phyloP scores from a whole-genome alignment of 2,329 filamentous ascomycete genomes.

The Clarireedia monteithiana region DNA sequence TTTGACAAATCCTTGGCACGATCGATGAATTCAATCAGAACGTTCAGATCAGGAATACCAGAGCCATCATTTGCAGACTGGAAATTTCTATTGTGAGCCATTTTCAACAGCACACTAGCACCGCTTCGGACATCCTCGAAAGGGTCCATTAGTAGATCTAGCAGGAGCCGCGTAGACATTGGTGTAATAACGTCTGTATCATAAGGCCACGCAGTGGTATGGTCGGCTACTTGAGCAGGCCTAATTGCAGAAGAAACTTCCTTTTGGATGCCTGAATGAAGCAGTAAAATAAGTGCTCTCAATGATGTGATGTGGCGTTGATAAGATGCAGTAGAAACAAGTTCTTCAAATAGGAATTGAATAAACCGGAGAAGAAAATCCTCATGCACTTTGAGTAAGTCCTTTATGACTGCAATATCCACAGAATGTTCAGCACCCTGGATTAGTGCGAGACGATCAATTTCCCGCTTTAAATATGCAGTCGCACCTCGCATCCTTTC shows the following conservation, averaged over 20 bases:
- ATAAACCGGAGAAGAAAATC: slow-evolving; percentile 70
- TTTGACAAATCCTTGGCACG: slow-evolving; percentile 53
- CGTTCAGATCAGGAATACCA: neutral
- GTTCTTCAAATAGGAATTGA: slow-evolving; percentile 61
- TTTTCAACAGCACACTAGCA: slow-evolving; percentile 43
- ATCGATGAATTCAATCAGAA: slow-evolving; percentile 40
- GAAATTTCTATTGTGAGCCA: slow-evolving; percentile 36
- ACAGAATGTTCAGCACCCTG: slow-evolving; percentile 6
- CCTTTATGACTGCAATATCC: slow-evolving; percentile 5
- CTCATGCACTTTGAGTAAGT: slow-evolving; percentile 38
- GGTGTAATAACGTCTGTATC: slow-evolving; percentile 32
- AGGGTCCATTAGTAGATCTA: slow-evolving; percentile 78
- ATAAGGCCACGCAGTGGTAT: slow-evolving; percentile 23
- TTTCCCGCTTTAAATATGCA: slow-evolving; percentile 41
- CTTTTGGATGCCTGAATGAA: slow-evolving; percentile 33
- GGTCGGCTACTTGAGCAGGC: slow-evolving; percentile 6
- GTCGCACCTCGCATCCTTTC: slow-evolving; percentile 65
- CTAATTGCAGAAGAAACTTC: neutral
- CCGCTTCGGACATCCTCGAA: slow-evolving; percentile 81
- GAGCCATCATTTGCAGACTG: neutral
- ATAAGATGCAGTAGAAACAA: slow-evolving; percentile 78
- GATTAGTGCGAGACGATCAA: slow-evolving; percentile 11
- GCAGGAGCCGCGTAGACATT: slow-evolving; percentile 53
- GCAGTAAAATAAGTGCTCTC: slow-evolving; percentile 59
- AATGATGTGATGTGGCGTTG: slow-evolving; percentile 80